These are phyloP conservation scores for Dittrichia graveolens DNA, from an alignment of 129 eudicot species.

Conservation along the genomic window DNA sequence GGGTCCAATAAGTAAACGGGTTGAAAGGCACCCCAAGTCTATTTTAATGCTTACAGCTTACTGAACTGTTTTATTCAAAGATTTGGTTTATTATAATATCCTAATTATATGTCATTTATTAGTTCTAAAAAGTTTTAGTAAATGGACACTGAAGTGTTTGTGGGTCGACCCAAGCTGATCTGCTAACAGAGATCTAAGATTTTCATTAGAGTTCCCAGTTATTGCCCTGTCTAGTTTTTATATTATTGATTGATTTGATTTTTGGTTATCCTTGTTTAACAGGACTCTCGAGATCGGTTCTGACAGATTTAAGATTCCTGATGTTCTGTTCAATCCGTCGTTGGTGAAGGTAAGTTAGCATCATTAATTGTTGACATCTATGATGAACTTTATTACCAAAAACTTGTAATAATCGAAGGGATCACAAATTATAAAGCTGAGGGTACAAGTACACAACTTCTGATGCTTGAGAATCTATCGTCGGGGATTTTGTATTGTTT, in stretches of 20 bases:
- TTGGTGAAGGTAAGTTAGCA: constrained; percentile 67
- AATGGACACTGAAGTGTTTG: neutral
- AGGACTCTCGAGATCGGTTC: constrained; percentile 98
- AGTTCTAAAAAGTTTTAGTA: neutral
- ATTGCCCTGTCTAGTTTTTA: neutral
- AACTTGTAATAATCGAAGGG: neutral
- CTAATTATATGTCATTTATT: neutral
- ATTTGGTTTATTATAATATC: neutral
- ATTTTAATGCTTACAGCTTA: neutral
- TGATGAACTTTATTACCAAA: neutral
- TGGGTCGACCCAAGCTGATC: neutral
- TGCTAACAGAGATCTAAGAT: neutral
- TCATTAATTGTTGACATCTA: neutral
- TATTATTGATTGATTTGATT: constrained; percentile 11
- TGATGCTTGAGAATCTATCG: neutral
- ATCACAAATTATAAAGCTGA: neutral
- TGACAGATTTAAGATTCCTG: constrained; percentile 97
- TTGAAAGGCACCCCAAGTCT: neutral
- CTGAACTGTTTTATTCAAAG: neutral
- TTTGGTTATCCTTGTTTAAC: constrained; percentile 15
- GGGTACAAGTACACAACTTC: neutral
- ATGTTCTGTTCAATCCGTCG: constrained; percentile 88
- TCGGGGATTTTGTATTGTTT: neutral
- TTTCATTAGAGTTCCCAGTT: neutral
- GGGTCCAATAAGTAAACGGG: neutral